Evolutionary conservation across 805 yeast species (phyloP), one percentile per base, ranked within the genome.

Genomic region (Kazachstania bromeliacearum): DNA sequence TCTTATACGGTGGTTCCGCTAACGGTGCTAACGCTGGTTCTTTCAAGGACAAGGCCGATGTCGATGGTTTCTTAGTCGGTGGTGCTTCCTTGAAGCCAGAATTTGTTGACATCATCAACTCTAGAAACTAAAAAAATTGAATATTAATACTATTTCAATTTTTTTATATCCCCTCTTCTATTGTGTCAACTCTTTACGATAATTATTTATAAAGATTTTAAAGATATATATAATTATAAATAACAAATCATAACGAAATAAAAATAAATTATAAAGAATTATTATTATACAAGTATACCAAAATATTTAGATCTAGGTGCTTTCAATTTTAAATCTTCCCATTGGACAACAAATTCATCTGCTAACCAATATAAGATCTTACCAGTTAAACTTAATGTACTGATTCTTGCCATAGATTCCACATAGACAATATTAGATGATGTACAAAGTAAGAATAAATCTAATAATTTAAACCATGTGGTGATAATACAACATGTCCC

Each of bases 61-160:
- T 92, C 47, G 98, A 92, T 61, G 98, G 98, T 37, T 92, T 88
- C 89, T 77, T 92, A 59, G 98, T 92, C 55, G 98, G 98, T 60
- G 98, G 98, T 71, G 98, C 98, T 60, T 85, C 94, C 32, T 77
- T 92, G 67, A 92, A 92, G 77, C 95, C 98, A 49, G 98, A 92
- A 72, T 92, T 92, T 60, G 77, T 85, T 59, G 92, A 85, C 68
- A 92, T 92, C 62, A 73, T 92, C 76, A 89, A 83, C 72, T 83
- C 94, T 37, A 81, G 95, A 80, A 68, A 70, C 62, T 84, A 76
- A 44, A 32, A 24, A 29, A 28, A 31, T 24, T 36, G 31, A 33
- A 29, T n/a, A 17, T 35, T 26, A 33, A 28, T 19, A 23, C n/a
- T 27, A 30, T 23, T 22, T 23, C 21, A 29, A 23, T 32, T 18